Conservation (phyloP, 192 early-diverging fungal species). For the Coemansia sp. region DNA sequence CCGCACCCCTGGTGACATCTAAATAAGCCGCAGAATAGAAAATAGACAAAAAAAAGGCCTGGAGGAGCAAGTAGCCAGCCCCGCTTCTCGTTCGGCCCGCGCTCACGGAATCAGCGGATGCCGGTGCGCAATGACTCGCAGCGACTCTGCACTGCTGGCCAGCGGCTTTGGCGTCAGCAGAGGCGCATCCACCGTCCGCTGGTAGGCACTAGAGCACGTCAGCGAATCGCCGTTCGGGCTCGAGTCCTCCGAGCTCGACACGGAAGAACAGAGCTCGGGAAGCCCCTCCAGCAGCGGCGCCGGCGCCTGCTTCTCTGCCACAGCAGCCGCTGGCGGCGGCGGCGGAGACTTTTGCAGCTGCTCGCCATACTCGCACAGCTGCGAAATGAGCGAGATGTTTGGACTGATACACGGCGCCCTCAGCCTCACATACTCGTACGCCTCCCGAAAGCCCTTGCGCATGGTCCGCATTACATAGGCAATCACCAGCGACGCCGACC, state of each 20-base stretch:
- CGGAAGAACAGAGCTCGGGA: no score
- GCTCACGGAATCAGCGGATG: constrained; percentile 11
- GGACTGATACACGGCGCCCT: constrained; percentile 71
- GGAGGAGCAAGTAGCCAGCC: no score
- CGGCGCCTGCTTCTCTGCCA: no score
- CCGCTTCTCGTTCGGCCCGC: no score
- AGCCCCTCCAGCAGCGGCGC: no score
- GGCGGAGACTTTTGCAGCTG: not conserved
- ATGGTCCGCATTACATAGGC: constrained; percentile 80
- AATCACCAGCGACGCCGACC: constrained; percentile 80
- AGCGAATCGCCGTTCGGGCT: no score
- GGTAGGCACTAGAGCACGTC: no score
- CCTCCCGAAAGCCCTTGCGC: constrained; percentile 51
- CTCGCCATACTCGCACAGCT: constrained; percentile 62
- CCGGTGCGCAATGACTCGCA: constrained; percentile 4
- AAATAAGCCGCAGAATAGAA: not conserved
- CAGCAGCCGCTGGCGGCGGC: not conserved
- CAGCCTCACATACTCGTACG: constrained; percentile 72
- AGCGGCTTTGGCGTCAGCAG: constrained; percentile 2
- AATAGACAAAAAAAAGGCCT: not conserved
- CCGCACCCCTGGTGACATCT: no score
- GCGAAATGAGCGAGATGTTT: constrained; percentile 73
- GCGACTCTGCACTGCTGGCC: not conserved
- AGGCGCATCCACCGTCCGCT: not conserved
- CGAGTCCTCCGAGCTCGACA: constrained; percentile 16